phyloP scores from a whole-genome alignment of 1,139 yeast genomes.

The Hemisphaericaspora lyxosophila region DNA sequence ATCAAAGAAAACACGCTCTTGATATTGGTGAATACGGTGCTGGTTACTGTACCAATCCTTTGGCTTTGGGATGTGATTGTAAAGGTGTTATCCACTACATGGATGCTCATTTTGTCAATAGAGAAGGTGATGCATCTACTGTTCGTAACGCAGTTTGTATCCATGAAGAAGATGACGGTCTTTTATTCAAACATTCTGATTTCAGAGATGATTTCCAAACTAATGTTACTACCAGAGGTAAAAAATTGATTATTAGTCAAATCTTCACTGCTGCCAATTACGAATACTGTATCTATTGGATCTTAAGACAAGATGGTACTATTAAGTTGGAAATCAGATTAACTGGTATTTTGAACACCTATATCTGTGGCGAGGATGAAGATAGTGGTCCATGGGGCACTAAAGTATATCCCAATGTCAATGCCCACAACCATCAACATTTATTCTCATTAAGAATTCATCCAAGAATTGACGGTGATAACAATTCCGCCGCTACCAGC shows the following conservation, averaged over 20 bases:
- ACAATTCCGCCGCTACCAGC: slow-evolving; percentile 68
- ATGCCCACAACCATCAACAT: slow-evolving; percentile 86
- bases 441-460: slow-evolving; percentile 76
- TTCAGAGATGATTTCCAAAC: slow-evolving; percentile 80
- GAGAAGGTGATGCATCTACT: slow-evolving; percentile 66
- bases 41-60: slow-evolving; percentile 79
- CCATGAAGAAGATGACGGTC: slow-evolving; percentile 83
- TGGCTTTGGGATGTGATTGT: slow-evolving; percentile 79
- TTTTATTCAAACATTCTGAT: slow-evolving; percentile 78
- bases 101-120: slow-evolving; percentile 71
- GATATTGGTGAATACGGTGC: slow-evolving; percentile 89
- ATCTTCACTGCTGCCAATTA: slow-evolving; percentile 85
- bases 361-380: slow-evolving; percentile 60
- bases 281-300: slow-evolving; percentile 83
- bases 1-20: slow-evolving; percentile 81
- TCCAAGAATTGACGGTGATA: slow-evolving; percentile 79
- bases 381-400: slow-evolving; percentile 77
- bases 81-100: slow-evolving; percentile 80
- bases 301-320: slow-evolving; percentile 79
- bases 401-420: slow-evolving; percentile 73
- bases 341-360: slow-evolving; percentile 80
- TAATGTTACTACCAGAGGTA: slow-evolving; percentile 72
- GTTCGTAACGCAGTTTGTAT: slow-evolving; percentile 77
- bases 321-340: slow-evolving; percentile 75
- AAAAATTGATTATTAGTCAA: slow-evolving; percentile 70